A percentile compares a stretch with the other conserved stretches of the same genome.
phyloP scores from a whole-genome alignment of 2,329 filamentous ascomycete genomes.

The Hymenoscyphus occultus region DNA sequence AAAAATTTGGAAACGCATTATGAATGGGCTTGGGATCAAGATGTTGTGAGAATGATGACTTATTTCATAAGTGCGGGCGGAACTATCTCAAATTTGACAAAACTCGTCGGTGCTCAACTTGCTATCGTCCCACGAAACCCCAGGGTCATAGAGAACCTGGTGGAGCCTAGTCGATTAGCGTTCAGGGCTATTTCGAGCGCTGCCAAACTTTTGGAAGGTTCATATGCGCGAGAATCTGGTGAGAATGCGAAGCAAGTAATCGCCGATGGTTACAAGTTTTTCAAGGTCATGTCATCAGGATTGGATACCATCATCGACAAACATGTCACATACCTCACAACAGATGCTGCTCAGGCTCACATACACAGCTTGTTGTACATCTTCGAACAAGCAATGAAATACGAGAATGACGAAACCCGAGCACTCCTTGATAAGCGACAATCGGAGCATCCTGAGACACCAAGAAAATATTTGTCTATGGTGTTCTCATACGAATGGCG shows the following conservation, averaged over 20 bases:
- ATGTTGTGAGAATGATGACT: constrained; percentile 25
- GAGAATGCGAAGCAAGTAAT: constrained; percentile 39
- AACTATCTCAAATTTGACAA: constrained; percentile 43
- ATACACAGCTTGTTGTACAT: constrained; percentile 46
- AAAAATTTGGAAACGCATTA: constrained; percentile 41
- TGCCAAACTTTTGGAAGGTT: constrained; percentile 18
- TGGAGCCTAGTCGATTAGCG: constrained; percentile 30
- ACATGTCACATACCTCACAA: constrained; percentile 49
- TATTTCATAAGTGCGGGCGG: constrained; percentile 39
- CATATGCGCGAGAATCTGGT: constrained; percentile 20
- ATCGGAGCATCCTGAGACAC: constrained; percentile 35
- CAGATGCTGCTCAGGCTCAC: constrained; percentile 43
- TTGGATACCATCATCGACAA: constrained; percentile 52
- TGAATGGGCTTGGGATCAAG: constrained; percentile 38
- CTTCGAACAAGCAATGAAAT: constrained; percentile 41
- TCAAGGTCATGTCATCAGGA: constrained; percentile 42
- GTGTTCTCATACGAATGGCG: constrained; percentile 64
- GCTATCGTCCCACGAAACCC: constrained; percentile 45
- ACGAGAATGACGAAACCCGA: constrained; percentile 21
- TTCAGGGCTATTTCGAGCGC: constrained; percentile 25
- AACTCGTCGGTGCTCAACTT: constrained; percentile 43
- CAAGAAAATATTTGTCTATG: constrained; percentile 41
- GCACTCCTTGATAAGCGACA: constrained; percentile 24
- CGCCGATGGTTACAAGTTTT: constrained; percentile 44
- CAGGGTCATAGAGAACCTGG: constrained; percentile 39